These are phyloP conservation scores for Neonectria faginata DNA, from an alignment of 2,329 filamentous ascomycete species.

Conservation along the genomic window DNA sequence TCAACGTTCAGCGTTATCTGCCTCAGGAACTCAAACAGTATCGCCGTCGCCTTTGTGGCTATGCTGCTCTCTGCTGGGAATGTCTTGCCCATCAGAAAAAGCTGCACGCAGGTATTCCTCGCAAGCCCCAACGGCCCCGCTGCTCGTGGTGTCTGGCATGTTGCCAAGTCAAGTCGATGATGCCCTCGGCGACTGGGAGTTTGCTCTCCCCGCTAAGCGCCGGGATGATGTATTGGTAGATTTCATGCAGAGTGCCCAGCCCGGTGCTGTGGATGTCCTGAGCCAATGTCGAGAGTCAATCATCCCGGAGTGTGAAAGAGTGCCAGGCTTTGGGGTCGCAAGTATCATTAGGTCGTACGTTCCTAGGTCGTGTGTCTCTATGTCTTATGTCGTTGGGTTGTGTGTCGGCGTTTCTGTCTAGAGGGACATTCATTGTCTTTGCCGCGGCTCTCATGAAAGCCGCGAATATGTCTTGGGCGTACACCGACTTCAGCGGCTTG, in stretches of 20 bases:
- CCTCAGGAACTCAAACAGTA: slow-evolving; percentile 35
- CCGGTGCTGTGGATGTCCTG: slow-evolving; percentile 32
- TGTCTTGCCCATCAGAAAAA: slow-evolving; percentile 24
- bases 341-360: too few relatives aligned
- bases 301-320: slow-evolving; percentile 37
- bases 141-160: slow-evolving; percentile 30
- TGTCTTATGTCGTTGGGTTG: background rate
- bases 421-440: slow-evolving; percentile 17
- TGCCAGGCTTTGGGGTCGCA: slow-evolving; percentile 12
- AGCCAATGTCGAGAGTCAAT: slow-evolving; percentile 35
- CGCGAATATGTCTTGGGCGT: slow-evolving; percentile 45
- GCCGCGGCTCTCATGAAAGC: slow-evolving; percentile 45
- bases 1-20: slow-evolving; percentile 21
- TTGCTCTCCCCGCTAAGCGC: background rate
- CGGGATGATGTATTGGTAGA: slow-evolving; percentile 1
- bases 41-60: slow-evolving; percentile 23
- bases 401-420: slow-evolving; percentile 8
- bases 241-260: slow-evolving; percentile 16
- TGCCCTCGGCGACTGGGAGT: slow-evolving; percentile 8
- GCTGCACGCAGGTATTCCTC: slow-evolving; percentile 30
- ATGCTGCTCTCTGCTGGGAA: slow-evolving; percentile 11
- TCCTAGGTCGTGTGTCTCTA: too few relatives aligned
- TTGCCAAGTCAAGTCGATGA: slow-evolving; percentile 27
- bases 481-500: slow-evolving; percentile 27
- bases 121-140: slow-evolving; percentile 30